phyloP scores from a whole-genome alignment of 768 basidiomycete genomes.

The Lentinus brumalis region DNA sequence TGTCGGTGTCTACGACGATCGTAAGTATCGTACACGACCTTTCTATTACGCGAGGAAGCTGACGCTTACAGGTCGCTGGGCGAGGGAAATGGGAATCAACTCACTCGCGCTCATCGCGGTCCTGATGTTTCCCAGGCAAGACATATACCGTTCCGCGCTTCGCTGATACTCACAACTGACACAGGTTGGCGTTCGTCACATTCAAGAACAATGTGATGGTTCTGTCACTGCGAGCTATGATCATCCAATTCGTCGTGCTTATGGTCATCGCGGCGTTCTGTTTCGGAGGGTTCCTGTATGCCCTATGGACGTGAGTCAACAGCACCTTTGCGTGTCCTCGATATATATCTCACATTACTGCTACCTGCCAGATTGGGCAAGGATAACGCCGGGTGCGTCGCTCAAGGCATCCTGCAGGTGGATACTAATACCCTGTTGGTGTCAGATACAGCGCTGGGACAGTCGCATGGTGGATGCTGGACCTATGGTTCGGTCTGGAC shows the following conservation, averaged over 20 bases:
- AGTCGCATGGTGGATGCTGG: constrained; percentile 95
- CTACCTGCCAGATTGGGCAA: constrained; percentile 56
- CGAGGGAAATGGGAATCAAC: constrained; percentile 72
- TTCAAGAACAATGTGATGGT: constrained; percentile 81
- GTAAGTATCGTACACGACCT: constrained; percentile 40
- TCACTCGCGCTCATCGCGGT: constrained; percentile 87
- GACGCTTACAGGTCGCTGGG: constrained; percentile 55
- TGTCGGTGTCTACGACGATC: constrained; percentile 72
- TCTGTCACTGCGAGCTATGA: constrained; percentile 86
- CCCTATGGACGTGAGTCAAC: constrained; percentile 82
- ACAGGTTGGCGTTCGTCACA: constrained; percentile 87
- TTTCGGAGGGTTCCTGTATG: constrained; percentile 91
- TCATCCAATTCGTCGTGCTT: constrained; percentile 82
- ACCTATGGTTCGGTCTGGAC: constrained; percentile 94
- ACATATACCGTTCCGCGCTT: not conserved
- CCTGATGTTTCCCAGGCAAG: constrained; percentile 83
- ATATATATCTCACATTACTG: not conserved
- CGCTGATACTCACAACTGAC: not conserved
- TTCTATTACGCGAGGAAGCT: not conserved
- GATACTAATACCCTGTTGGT: not conserved
- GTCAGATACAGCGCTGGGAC: constrained; percentile 40
- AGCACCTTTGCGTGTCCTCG: not conserved
- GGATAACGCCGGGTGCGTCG: constrained; percentile 44
- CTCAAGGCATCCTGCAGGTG: not conserved
- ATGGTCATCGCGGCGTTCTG: constrained; percentile 89